Percentiles rank a stretch among this genome's conserved stretches.
These are phyloP conservation scores for Rhizopogon rudus DNA, from an alignment of 768 basidiomycete species.

Conservation along the genomic window DNA sequence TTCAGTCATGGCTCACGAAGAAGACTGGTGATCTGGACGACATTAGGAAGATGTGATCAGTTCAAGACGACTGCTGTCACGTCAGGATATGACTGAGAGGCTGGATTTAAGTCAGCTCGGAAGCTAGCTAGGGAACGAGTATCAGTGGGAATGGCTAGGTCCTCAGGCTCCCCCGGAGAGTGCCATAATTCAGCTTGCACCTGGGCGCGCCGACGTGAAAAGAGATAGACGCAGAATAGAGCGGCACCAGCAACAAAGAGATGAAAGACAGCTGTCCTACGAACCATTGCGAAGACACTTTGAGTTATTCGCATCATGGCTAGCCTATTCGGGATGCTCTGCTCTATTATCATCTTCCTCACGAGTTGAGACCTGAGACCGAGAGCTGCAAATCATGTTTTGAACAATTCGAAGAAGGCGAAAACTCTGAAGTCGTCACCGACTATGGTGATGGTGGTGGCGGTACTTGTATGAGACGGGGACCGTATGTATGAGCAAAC, in stretches of 20 bases:
- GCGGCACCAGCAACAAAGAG: not conserved
- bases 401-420: no score
- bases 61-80: slow-evolving; percentile 54
- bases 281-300: not conserved
- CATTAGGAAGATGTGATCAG: slow-evolving; percentile 51
- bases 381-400: no score
- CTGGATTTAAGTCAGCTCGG: not conserved
- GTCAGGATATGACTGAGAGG: slow-evolving; percentile 24
- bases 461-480: not conserved
- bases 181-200: not conserved
- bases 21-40: slow-evolving; percentile 46
- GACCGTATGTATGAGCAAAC: no score
- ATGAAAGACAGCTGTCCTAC: not conserved
- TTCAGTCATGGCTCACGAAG: slow-evolving; percentile 45
- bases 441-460: not conserved
- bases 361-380: no score
- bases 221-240: not conserved
- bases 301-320: no score
- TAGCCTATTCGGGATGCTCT: no score
- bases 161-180: slow-evolving; percentile 8
- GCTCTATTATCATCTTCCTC: no score
- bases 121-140: slow-evolving; percentile 13
- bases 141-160: slow-evolving; percentile 9
- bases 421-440: no score
- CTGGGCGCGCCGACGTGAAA: not conserved